Percentiles rank a stretch among this genome's conserved stretches.
phyloP scores from a whole-genome alignment of 768 basidiomycete species.

The Lactarius akahatsu region DNA sequence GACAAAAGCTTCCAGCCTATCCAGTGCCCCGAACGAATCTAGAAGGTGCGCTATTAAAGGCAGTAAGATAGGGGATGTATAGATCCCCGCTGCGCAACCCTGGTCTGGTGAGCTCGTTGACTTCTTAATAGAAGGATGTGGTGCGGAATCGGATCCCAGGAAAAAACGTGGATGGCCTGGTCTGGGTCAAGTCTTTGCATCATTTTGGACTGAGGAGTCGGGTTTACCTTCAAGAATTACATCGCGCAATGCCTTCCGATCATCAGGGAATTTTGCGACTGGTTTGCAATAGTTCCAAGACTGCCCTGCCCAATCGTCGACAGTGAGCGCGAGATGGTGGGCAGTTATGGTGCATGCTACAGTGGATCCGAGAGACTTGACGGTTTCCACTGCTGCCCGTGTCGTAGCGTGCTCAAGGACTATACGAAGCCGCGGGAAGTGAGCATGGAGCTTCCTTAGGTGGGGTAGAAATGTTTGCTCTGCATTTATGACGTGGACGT shows the following conservation, averaged over 20 bases:
- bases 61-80: constrained; percentile 89
- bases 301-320: constrained; percentile 97
- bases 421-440: constrained; percentile 88
- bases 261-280: constrained; percentile 93
- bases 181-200: not conserved
- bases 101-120: constrained; percentile 65
- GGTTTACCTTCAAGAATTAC: constrained; percentile 70
- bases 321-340: constrained; percentile 90
- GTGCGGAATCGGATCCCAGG: constrained; percentile 95
- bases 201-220: not conserved
- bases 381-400: constrained; percentile 83
- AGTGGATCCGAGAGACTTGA: constrained; percentile 71
- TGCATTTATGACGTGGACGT: constrained; percentile 91
- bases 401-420: constrained; percentile 98
- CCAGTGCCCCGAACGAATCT: constrained; percentile 83
- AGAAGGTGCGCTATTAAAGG: constrained; percentile 88
- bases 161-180: constrained; percentile 92
- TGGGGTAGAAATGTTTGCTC: constrained; percentile 89
- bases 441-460: constrained; percentile 71
- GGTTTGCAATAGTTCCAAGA: constrained; percentile 97
- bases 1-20: constrained; percentile 78
- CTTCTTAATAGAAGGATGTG: constrained; percentile 73
- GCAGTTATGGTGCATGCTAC: constrained; percentile 97
- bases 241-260: constrained; percentile 76
- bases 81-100: constrained; percentile 92